These are phyloP conservation scores for Cryptosporidium sp. DNA, from an alignment of 169 alveolate genomes.

Conservation along the genomic window DNA sequence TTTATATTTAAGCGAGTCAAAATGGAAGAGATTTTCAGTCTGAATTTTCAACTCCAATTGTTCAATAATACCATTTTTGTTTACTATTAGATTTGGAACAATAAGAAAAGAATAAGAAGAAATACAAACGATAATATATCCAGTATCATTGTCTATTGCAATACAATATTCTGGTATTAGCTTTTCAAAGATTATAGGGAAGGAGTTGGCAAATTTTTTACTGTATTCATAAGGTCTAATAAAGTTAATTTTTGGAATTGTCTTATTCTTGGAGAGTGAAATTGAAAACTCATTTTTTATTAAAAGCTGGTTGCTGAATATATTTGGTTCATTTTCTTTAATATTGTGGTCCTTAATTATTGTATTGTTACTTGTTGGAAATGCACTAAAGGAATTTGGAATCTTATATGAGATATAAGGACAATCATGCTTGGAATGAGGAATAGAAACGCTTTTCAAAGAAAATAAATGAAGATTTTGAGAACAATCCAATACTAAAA, in stretches of 20 bases:
- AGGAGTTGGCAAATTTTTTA: neutral
- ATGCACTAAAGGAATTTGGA: neutral
- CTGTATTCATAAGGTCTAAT: neutral
- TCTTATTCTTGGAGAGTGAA: neutral
- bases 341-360: neutral
- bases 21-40: slow-evolving; percentile 8
- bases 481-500: slow-evolving; percentile 19
- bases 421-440: slow-evolving; percentile 45
- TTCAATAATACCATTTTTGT: slow-evolving; percentile 19
- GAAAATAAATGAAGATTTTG: slow-evolving; percentile 26
- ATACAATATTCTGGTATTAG: slow-evolving; percentile 1
- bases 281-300: slow-evolving; percentile 24
- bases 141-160: slow-evolving; percentile 22
- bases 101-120: neutral
- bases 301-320: neutral
- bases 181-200: neutral
- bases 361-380: neutral
- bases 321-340: neutral
- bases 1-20: slow-evolving; percentile 21
- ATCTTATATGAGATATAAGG: neutral
- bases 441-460: neutral
- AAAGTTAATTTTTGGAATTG: neutral
- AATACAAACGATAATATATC: slow-evolving; percentile 17
- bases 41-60: neutral
- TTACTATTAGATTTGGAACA: slow-evolving; percentile 6